A percentile compares a stretch with the other conserved stretches of the same genome.
Conservation (phyloP, 768 basidiomycete genomes). For the Pisolithus albus region DNA sequence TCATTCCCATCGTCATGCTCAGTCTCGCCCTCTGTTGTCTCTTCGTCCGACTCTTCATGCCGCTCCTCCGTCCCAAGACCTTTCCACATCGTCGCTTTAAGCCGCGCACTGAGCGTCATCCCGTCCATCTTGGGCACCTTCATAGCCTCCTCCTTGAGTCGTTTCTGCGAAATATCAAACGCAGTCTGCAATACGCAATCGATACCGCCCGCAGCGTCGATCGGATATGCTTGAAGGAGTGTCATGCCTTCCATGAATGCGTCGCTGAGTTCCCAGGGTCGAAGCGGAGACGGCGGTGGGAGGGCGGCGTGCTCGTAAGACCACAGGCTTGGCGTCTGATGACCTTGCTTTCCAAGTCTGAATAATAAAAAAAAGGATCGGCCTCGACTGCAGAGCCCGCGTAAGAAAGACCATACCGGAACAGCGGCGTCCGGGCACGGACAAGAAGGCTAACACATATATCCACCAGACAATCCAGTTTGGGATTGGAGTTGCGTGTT, state of each 20-base stretch:
- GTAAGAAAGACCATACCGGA: constrained; percentile 38
- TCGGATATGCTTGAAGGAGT: constrained; percentile 59
- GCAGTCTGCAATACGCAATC: constrained; percentile 66
- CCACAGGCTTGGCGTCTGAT: constrained; percentile 48
- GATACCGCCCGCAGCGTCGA: constrained; percentile 60
- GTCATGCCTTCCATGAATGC: constrained; percentile 61
- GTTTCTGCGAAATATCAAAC: constrained; percentile 48
- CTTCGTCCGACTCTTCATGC: constrained; percentile 26
- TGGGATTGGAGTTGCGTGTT: constrained; percentile 46
- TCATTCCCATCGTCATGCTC: constrained; percentile 37
- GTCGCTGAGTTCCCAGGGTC: constrained; percentile 49
- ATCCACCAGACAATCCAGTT: constrained; percentile 64
- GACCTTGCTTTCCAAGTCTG: constrained; percentile 49
- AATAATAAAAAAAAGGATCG: neutral
- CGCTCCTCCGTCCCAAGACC: constrained; percentile 46
- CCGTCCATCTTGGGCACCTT: constrained; percentile 27
- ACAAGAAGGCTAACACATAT: constrained; percentile 66
- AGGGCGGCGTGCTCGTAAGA: constrained; percentile 33
- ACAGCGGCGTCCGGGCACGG: constrained; percentile 45
- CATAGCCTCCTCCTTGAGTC: constrained; percentile 31
- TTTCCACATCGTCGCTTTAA: constrained; percentile 60
- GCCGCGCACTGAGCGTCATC: constrained; percentile 46
- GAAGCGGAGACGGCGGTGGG: constrained; percentile 37
- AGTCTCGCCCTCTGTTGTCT: constrained; percentile 19
- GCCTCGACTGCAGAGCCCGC: constrained; percentile 1